Evolutionary conservation across 306 rosid genomes (phyloP).

Genomic region (Cucurbita moschata): DNA sequence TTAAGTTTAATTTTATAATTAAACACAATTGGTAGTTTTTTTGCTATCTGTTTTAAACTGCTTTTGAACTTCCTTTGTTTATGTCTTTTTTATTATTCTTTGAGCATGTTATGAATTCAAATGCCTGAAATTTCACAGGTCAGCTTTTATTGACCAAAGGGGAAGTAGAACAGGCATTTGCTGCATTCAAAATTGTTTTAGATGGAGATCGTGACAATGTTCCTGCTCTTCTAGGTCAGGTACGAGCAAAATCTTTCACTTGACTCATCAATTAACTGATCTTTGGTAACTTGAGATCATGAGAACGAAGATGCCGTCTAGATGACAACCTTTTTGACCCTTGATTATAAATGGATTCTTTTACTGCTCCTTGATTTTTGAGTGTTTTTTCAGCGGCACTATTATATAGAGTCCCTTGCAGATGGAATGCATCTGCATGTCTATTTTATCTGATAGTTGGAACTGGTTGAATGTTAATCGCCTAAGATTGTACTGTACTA

Average conservation of each 20-base stretch:
- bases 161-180: constrained; percentile 87
- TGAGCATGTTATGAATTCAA: neutral
- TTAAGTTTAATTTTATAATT: neutral
- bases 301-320: neutral
- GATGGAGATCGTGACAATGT: constrained; percentile 89
- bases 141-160: constrained; percentile 97
- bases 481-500: neutral
- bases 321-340: neutral
- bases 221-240: constrained; percentile 97
- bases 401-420: neutral
- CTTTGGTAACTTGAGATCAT: neutral
- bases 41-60: neutral
- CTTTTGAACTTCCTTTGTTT: neutral
- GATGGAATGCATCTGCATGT: neutral
- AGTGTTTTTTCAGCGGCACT: neutral
- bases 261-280: neutral
- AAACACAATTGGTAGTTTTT: neutral
- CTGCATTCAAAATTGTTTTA: constrained; percentile 91
- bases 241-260: constrained; percentile 13
- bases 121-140: constrained; percentile 34
- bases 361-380: neutral
- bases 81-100: neutral
- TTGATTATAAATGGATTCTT: neutral
- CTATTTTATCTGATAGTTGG: neutral
- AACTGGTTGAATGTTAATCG: neutral